Base-by-base conservation (phyloP, 2,329 filamentous ascomycete species). In the Mycosphaerella sp. region DNA sequence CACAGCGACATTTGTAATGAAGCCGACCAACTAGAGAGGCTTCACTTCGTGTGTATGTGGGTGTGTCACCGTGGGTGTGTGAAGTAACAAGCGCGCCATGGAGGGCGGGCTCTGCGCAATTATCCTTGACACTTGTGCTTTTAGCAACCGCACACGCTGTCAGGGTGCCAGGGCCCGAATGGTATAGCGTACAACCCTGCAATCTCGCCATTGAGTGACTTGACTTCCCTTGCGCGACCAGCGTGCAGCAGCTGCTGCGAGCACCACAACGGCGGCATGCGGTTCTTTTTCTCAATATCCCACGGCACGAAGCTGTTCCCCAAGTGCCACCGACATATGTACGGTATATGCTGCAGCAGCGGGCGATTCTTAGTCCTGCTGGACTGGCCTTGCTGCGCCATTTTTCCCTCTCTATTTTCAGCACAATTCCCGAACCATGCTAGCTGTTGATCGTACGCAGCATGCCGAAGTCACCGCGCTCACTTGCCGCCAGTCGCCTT, bases 371-470 rank as follows among this genome's bases (percentile, higher is more conserved):
- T 45, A 49, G 51, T 53, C 45, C 46, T 50, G 44, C 51, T 41
- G 38, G 39, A 47, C 47, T 48, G 55, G 55, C 53, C 36, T n/a
- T 41, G 51, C 48, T 55, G 10, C 34, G 34, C 34, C 12, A 38
- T 9, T 38, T 38, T 38, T 9, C 10, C n/a, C 51, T 42, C 44
- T 47, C 39, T 39, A 31, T 51, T 38, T n/a, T 10, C 34, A 38
- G 10, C 34, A 38, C 34, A 58, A 60, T 60, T 54, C 58, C 56
- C 53, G 29, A 55, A 54, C 59, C 59, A 50, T 45, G 54, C 56
- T 57, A 57, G 59, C 45, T 36, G 58, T 50, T 47, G 54, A 58
- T 58, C 56, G 56, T 32, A 41, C 50, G 46, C 50, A 21, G 56
- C 56, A 53, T 40, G 51, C 56, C 59, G 59, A 60, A 50, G 45